A percentile compares a stretch with the other conserved stretches of the same genome.
Evolutionary conservation across 2,329 filamentous ascomycete genomes (phyloP).

Genomic region (Ambrosiella xylebori): DNA sequence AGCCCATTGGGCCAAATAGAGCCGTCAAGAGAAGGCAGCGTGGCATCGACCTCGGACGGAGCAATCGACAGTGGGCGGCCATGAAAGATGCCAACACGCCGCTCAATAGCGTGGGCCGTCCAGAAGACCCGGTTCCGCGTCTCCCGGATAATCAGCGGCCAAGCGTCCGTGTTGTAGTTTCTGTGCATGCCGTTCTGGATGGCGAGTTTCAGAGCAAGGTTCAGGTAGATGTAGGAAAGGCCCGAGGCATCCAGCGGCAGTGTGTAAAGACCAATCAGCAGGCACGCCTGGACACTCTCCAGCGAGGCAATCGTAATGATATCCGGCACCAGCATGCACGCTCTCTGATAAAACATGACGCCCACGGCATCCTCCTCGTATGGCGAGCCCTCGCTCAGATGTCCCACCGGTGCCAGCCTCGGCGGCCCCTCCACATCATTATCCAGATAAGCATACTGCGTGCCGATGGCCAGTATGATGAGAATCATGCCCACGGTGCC

Average conservation of each 20-base stretch:
- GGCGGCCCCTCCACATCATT: conserved; percentile 7
- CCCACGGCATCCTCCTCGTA: conserved; percentile 35
- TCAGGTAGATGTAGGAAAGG: conserved; percentile 38
- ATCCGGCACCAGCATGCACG: conserved; percentile 35
- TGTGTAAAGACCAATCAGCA: conserved; percentile 37
- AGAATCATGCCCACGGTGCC: conserved; percentile 28
- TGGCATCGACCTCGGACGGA: conserved; percentile 34
- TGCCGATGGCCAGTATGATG: conserved; percentile 31
- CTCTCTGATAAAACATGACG: conserved; percentile 38
- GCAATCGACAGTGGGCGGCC: conserved; percentile 37
- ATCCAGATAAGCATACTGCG: conserved; percentile 33
- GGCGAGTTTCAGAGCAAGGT: conserved; percentile 36
- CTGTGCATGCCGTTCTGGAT: conserved; percentile 45
- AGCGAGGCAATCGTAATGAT: conserved; percentile 38
- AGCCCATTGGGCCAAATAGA: conserved; percentile 25
- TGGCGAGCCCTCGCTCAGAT: conserved; percentile 16
- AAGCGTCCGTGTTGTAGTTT: conserved; percentile 28
- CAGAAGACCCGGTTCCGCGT: conserved; percentile 39
- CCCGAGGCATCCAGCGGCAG: conserved; percentile 39
- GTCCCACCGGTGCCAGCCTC: conserved; percentile 14
- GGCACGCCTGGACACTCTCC: conserved; percentile 39
- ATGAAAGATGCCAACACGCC: conserved; percentile 38
- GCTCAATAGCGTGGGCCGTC: conserved; percentile 39
- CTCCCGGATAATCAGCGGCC: conserved; percentile 32
- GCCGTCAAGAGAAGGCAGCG: conserved; percentile 30